Conservation (phyloP, 2,329 filamentous ascomycete genomes). For the Xylariaceae sp. region DNA sequence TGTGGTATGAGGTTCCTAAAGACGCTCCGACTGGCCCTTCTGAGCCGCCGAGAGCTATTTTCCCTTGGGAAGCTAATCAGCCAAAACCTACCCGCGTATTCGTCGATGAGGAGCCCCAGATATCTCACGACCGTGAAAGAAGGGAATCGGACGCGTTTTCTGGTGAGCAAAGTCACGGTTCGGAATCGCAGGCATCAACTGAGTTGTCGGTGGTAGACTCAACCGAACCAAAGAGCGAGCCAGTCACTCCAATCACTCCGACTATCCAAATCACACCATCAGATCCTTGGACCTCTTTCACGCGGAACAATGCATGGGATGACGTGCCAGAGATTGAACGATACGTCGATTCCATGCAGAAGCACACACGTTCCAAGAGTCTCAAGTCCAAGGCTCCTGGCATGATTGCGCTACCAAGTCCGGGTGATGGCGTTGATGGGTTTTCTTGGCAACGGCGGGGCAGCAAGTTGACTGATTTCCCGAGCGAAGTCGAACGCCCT, state of each 20-base stretch:
- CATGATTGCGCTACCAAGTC: slow-evolving; percentile 23
- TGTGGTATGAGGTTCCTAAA: slow-evolving; percentile 83
- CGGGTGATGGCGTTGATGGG: slow-evolving; percentile 34
- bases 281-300: slow-evolving; percentile 70
- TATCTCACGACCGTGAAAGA: slow-evolving; percentile 7
- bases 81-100: slow-evolving; percentile 66
- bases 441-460: slow-evolving; percentile 35
- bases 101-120: slow-evolving; percentile 47
- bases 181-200: slow-evolving; percentile 27
- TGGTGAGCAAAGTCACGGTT: slow-evolving; percentile 16
- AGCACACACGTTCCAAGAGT: slow-evolving; percentile 46
- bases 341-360: slow-evolving; percentile 77
- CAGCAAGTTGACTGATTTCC: slow-evolving; percentile 82
- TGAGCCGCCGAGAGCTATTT: slow-evolving; percentile 66
- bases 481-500: slow-evolving; percentile 75
- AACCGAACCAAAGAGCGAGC: slow-evolving; percentile 39
- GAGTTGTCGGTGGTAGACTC: slow-evolving; percentile 37
- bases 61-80: slow-evolving; percentile 82
- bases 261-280: slow-evolving; percentile 45
- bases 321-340: slow-evolving; percentile 81
- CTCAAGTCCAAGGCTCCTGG: slow-evolving; percentile 27
- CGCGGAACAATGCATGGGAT: slow-evolving; percentile 89
- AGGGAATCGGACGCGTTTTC: slow-evolving; percentile 12
- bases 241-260: slow-evolving; percentile 48
- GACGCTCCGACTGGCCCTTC: slow-evolving; percentile 53